phyloP scores from a whole-genome alignment of 306 rosid species.

The Cicer yamashitae region DNA sequence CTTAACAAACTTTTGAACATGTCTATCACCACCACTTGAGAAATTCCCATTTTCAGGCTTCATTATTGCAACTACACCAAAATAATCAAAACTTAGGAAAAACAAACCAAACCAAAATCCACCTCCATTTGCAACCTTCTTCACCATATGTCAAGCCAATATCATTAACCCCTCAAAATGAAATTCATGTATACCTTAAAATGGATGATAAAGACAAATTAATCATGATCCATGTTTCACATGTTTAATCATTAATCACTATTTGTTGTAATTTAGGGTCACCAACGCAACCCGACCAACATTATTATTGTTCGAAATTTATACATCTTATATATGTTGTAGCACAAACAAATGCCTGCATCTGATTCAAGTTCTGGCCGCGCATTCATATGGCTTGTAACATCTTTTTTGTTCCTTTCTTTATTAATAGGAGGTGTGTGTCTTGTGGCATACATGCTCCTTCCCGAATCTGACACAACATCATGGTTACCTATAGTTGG shows the following conservation, averaged over 20 bases:
- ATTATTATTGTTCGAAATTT: background rate
- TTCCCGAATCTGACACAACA: constrained; percentile 51
- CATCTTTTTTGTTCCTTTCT: constrained; percentile 54
- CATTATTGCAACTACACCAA: constrained; percentile 34
- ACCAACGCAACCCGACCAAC: no score
- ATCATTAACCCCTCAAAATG: constrained; percentile 16
- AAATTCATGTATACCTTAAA: constrained; percentile 4
- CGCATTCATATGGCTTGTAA: constrained; percentile 63
- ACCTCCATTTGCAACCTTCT: constrained; percentile 31
- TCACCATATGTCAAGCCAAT: constrained; percentile 33
- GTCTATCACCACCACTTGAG: constrained; percentile 49
- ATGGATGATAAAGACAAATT: constrained; percentile 54
- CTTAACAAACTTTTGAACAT: constrained; percentile 51
- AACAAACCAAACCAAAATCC: background rate
- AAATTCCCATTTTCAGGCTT: constrained; percentile 43
- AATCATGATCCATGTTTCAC: constrained; percentile 24
- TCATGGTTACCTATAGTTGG: constrained; percentile 68
- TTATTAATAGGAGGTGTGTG: constrained; percentile 66
- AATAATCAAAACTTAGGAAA: background rate
- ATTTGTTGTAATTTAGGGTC: no score
- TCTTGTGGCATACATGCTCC: constrained; percentile 58
- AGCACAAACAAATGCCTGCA: constrained; percentile 60
- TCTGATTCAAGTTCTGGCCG: constrained; percentile 57
- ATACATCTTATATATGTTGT: background rate
- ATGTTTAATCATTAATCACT: constrained; percentile 25